Base-by-base conservation (phyloP, 2,329 filamentous ascomycete genomes). In the Ramularia collo-cygni region DNA sequence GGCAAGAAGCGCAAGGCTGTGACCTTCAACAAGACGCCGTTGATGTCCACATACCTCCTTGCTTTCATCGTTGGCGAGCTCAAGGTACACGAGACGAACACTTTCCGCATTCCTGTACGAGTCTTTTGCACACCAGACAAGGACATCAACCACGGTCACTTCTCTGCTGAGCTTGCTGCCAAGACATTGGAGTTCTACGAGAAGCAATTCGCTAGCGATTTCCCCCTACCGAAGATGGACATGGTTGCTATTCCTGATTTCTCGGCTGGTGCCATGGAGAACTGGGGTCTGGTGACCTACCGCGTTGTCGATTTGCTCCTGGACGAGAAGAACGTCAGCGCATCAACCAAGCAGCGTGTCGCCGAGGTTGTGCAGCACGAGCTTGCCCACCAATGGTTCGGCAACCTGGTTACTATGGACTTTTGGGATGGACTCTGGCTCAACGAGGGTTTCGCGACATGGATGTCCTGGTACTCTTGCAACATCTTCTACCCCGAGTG, bases 371-470 rank as follows among this genome's bases (percentile, higher is more conserved):
- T 96, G 18, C 89, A 95, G 72, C 90, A 96, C 68, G 90, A 96
- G 64, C 72, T 96, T 60, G 90, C 90, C 28, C 90, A 96, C 66
- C 90, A 95, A 66, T 96, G 90, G 90, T 96, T 96, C 59, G 90
- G 90, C 48, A 95, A 96, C 68, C 70, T 95, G 38, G 90, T 95
- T 18, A 95, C 90, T 38, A 95, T 95, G 88, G 88, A 95, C 64
- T 95, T 93, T 74, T 96, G 90, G 90, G 88, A 95, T 36, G 90
- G 89, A 39, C 70, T 96, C 6, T 96, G 90, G 90, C 76, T 96
- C 38, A 96, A 96, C 63, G 86, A 93, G 64, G 86, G 86, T 26
- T 93, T 93, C 55, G 86, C 87, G 21, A 93, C 86, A 28, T 86
- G 85, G 80, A 88, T 92, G 85, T 89, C 85, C 45, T 83, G 87